These are phyloP conservation scores for Magnaporthiopsis rhizophila DNA, from an alignment of 2,329 filamentous ascomycete species.

Conservation along the genomic window DNA sequence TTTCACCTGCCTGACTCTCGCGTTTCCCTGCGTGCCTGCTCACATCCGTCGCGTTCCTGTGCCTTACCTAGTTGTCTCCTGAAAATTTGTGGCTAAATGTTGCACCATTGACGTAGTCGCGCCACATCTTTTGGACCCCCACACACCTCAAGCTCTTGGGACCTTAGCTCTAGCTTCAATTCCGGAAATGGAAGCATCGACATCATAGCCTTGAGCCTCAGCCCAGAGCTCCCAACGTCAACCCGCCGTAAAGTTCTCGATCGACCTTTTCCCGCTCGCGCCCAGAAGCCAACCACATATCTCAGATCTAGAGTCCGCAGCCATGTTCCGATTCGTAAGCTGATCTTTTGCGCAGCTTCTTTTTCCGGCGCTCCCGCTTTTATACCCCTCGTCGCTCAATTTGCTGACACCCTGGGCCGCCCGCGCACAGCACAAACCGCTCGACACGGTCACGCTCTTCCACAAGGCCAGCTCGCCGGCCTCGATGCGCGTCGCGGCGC, in stretches of 20 bases:
- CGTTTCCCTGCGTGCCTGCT: background rate
- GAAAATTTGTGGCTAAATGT: background rate
- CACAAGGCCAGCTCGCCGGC: conserved; percentile 70
- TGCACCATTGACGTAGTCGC: background rate
- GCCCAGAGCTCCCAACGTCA: background rate
- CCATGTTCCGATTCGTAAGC: conserved; percentile 41
- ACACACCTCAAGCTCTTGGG: conserved; percentile 4
- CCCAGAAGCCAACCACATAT: background rate
- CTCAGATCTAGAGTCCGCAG: conserved; percentile 12
- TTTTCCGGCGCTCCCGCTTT: background rate
- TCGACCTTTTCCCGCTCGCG: background rate
- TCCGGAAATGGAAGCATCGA: conserved; percentile 7
- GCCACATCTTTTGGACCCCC: background rate
- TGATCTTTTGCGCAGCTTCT: background rate
- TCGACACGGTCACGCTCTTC: conserved; percentile 94
- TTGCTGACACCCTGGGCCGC: background rate
- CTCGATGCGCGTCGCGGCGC: conserved; percentile 63
- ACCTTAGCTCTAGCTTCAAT: background rate
- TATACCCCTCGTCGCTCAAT: background rate
- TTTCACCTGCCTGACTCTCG: background rate
- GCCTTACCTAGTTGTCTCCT: background rate
- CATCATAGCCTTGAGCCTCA: conserved; percentile 6
- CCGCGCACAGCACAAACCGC: conserved; percentile 56
- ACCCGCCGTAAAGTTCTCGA: background rate
- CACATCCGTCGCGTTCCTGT: background rate